Evolutionary conservation across 1,284 basidiomycete genomes (phyloP).

Genomic region (Schizophyllum commune): DNA sequence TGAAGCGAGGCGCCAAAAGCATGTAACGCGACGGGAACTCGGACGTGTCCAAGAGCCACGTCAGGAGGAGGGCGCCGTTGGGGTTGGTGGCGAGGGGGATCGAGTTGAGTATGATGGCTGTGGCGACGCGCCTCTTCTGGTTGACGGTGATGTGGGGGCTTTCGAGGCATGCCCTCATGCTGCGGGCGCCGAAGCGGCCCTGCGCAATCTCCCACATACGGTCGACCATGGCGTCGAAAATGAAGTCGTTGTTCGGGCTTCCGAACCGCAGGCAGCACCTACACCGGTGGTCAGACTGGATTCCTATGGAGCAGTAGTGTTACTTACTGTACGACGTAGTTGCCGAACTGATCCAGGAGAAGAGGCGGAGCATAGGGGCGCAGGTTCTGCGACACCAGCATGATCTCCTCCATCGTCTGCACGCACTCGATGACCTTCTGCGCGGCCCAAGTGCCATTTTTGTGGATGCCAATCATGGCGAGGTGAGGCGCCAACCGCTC

Average conservation of each 20-base stretch:
- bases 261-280: conserved; percentile 92
- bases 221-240: conserved; percentile 97
- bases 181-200: conserved; percentile 93
- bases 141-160: conserved; percentile 77
- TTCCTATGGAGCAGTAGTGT: not conserved
- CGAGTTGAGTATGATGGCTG: conserved; percentile 92
- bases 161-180: conserved; percentile 96
- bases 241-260: conserved; percentile 84
- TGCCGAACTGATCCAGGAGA: conserved; percentile 93
- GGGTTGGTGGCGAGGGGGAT: conserved; percentile 97
- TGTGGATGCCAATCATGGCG: conserved; percentile 97
- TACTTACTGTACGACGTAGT: conserved; percentile 93
- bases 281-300: conserved; percentile 9
- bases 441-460: conserved; percentile 99
- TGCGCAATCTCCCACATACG: conserved; percentile 98
- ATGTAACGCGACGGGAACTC: conserved; percentile 90
- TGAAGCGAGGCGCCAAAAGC: conserved; percentile 89
- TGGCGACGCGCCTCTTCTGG: conserved; percentile 92
- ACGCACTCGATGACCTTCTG: conserved; percentile 99
- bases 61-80: conserved; percentile 91
- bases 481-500: conserved; percentile 92
- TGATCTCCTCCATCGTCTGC: conserved; percentile 81
- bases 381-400: conserved; percentile 79
- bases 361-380: conserved; percentile 90
- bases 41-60: conserved; percentile 95